Base-by-base conservation (phyloP, 2,329 filamentous ascomycete genomes). In the Clarireedia monteithiana region DNA sequence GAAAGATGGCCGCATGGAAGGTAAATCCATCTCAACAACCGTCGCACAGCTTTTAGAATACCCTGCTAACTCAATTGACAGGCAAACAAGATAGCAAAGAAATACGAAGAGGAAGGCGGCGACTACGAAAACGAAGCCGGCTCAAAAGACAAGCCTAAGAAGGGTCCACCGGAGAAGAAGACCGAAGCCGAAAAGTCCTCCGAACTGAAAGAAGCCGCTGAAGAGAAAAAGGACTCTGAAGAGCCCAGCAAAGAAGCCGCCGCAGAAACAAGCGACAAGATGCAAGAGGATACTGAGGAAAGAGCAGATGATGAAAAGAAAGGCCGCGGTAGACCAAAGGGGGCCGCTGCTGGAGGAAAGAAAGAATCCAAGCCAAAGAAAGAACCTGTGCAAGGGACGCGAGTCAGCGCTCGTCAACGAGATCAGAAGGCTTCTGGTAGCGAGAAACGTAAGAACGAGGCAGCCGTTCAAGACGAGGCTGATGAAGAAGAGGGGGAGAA, bases 1-100 rank as follows among this genome's bases (percentile, higher is more conserved):
- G 73, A 4, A 68, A 75, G 61, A 73, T 72, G 74, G 72, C 71
- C 50, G 74, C 73, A 45, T 76, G 74, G 74, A 76, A 75, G 69
- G 73, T 64, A 50, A 39, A 51, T 52, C 30, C 23, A 20, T 12
- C 23, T 23, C 47, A 12, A 36, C n/a, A 3, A 10, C n/a, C 9
- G 14, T 26, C 44, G 44, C n/a, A 23, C 6, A 49, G 12, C 23
- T 24, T 38, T 2, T 9, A 5, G 14, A 15, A 17, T n/a, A 5
- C 20, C 23, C 20, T 12, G n/a, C 49, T 40, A 27, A 50, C 23
- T 40, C 23, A 17, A 30, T 10, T n/a, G 30, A 45, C 34, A 74
- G 72, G 72, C 71, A 5, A 60, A 66, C n/a, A 71, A 74, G 57
- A 65, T 74, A n/a, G 68, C 67, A 44, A 72, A 74, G 58, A 70